phyloP scores from a whole-genome alignment of 306 rosid genomes.

The Comarum palustre region DNA sequence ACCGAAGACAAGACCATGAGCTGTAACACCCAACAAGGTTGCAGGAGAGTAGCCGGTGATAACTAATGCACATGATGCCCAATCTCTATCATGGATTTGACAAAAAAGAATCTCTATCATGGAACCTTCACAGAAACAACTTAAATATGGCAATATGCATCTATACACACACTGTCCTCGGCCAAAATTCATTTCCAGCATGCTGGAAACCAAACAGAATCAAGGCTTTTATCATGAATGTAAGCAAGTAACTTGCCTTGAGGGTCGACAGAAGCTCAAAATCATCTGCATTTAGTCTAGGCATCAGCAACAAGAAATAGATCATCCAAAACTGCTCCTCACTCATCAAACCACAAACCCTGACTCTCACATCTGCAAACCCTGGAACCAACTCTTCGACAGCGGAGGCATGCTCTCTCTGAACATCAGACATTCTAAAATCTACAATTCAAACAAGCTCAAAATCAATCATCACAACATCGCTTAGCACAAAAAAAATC shows the following conservation, averaged over 20 bases:
- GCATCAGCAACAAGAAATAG: slow-evolving; percentile 74
- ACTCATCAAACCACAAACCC: slow-evolving; percentile 60
- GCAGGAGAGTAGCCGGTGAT: background rate
- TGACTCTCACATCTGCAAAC: slow-evolving; percentile 52
- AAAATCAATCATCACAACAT: background rate
- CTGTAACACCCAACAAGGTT: background rate
- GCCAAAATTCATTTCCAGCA: background rate
- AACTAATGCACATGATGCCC: background rate
- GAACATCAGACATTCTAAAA: slow-evolving; percentile 67
- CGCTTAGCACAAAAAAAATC: background rate
- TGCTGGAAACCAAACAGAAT: background rate
- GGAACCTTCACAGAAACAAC: background rate
- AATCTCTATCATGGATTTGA: background rate
- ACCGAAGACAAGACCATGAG: background rate
- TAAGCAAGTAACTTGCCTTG: slow-evolving; percentile 48
- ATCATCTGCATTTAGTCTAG: slow-evolving; percentile 61
- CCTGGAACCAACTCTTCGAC: slow-evolving; percentile 64
- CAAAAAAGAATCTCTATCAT: background rate
- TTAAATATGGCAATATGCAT: background rate
- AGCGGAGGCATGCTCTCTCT: slow-evolving; percentile 62
- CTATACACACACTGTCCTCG: background rate
- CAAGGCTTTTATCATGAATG: background rate
- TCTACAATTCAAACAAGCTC: slow-evolving; percentile 46
- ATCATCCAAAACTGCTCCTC: slow-evolving; percentile 83
- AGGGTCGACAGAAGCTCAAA: slow-evolving; percentile 62